These are phyloP conservation scores for Wickerhamiella spandovensis DNA, from an alignment of 805 yeast genomes.

Conservation along the genomic window DNA sequence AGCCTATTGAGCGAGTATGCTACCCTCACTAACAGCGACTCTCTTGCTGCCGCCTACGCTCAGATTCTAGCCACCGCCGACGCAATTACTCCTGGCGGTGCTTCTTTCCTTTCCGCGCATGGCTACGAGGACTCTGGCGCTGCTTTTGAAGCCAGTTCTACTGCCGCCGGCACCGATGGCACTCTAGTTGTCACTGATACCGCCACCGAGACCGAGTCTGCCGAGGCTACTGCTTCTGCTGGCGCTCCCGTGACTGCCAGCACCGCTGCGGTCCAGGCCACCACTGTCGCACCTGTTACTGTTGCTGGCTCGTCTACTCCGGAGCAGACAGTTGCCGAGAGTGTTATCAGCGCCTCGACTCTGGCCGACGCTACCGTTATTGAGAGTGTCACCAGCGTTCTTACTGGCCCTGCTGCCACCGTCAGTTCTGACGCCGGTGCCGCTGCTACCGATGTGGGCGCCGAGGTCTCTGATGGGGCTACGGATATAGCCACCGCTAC, in stretches of 20 bases:
- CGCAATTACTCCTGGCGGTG: conserved; percentile 7
- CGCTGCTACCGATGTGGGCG: neutral
- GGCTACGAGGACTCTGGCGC: neutral
- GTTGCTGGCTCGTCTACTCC: conserved; percentile 5
- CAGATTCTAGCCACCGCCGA: conserved; percentile 4
- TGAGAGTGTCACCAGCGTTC: conserved; percentile 2
- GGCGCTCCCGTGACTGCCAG: neutral
- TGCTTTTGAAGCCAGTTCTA: neutral
- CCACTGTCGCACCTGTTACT: neutral
- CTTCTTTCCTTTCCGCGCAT: conserved; percentile 1
- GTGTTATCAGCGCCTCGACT: neutral
- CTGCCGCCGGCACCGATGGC: neutral
- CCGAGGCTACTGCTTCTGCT: neutral
- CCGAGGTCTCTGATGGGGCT: neutral
- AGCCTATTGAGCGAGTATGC: neutral
- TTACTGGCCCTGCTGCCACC: conserved; percentile 3
- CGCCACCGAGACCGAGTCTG: neutral
- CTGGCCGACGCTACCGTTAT: neutral
- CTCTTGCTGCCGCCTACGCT: neutral
- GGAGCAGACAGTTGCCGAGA: neutral
- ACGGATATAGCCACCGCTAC: neutral
- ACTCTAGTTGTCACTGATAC: neutral
- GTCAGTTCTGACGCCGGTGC: neutral
- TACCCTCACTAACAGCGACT: neutral
- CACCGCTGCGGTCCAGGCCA: neutral